Evolutionary conservation across 1,284 basidiomycete species (phyloP), one percentile per base, ranked within the genome.

Genomic region (Trametes hirsuta): DNA sequence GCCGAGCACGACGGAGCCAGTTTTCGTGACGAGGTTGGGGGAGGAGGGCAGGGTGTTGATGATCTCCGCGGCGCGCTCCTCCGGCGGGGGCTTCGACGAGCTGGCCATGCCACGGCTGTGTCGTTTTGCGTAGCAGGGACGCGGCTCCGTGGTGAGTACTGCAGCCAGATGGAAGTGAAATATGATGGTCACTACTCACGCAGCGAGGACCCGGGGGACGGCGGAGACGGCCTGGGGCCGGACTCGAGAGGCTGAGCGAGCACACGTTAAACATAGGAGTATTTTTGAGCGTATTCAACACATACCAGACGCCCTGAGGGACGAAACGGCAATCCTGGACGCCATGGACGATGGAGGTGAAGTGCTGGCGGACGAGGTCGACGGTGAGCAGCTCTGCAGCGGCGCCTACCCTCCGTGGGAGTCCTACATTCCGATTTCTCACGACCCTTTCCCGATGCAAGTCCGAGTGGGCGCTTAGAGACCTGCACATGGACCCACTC

Each of bases 31-130:
- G 76, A 98, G 84, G 70, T 81, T 84, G 41, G 93, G 92, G 66
- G 93, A 93, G 55, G 94, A 95, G 51, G 97, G 97, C 65, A 98
- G 85, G 74, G 88, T 87, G 81, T 97, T 90, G 73, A 99, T 89
- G 72, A 99, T 86, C 72, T 96, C 88, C 52, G 90, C 86, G 54
- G 97, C 97, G 72, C 93, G 92, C 77, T 97, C 87, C 58, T 91
- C 86, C 55, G 97, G 87, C 34, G 79, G 81, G 34, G 82, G 84
- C 68, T 79, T 82, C 39, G 86, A 82, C 21, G 82, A 77, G 72
- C 78, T 85, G 52, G 84, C 79, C 83, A 91, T 85, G 30, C 84
- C 76, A 59, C 88, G 88, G 68, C 89, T 91, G 65, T 44, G 49
- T 25, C 15, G 34, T 44, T 62, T 36, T 45, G 35, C 9, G n/a